Evolutionary conservation across 305 asterid genomes (phyloP), one percentile per base, ranked within the genome.

Genomic region (Lippia alba): DNA sequence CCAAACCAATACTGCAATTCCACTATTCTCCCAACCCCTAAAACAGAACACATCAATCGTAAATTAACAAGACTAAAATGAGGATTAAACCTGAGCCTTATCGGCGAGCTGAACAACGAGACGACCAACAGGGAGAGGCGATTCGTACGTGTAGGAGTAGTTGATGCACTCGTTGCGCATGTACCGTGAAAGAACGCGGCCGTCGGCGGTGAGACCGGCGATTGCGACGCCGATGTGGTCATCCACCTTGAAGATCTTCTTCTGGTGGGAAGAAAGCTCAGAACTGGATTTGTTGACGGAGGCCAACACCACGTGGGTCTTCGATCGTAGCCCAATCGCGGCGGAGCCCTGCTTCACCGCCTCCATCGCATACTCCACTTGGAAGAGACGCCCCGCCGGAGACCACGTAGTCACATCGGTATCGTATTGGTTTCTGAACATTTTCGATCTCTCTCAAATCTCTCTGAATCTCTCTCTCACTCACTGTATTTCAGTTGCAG

Each of bases 321-420:
- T 89, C 75, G 97, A 89, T 87, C 96, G 74, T 81, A 91, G 79
- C n/a, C 96, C 97, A 51, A 91, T 87, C 54, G 97, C 96, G 54
- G 97, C 94, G 24, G 96, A 91, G 14, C 97, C 96, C 74, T 91
- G 97, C 80, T 91, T 91, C 77, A 90, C 95, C 10, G 96, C 96
- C 74, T 90, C 96, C 96, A 91, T 91, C 8, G 97, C 94, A 67
- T 91, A 91, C 71, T 91, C 97, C 54, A 89, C 97, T 67, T 91
- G 97, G 72, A 90, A 90, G 12, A 90, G 74, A 64, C 96, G 78
- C 67, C 96, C 96, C 30, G 91, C 95, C 77, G 96, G 96, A 15
- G 96, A 86, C 96, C 96, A 90, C 59, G 96, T 86, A 36, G 96
- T 90, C 63, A 90, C 96, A 66, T 90, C 96, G 17, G 96, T 90